Evolutionary conservation across 148 eudicot genomes (phyloP), one percentile per base, ranked within the genome.

Genomic region (Cornus florida): DNA sequence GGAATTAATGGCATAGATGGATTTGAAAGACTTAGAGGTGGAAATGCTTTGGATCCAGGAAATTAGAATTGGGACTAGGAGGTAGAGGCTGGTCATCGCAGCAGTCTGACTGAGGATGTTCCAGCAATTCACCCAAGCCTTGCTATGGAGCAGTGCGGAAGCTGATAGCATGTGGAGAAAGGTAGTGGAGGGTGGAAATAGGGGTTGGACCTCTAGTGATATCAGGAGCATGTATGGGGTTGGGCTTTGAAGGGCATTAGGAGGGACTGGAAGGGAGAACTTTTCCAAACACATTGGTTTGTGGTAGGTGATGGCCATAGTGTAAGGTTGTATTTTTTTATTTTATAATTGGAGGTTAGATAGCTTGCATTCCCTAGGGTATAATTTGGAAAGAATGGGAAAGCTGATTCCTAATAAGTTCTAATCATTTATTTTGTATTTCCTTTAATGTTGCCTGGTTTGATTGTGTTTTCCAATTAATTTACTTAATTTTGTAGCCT

Each of bases 401-500:
- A 70, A 59, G 14, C 28, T 10, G 33, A 43, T 43, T 59, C 41
- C 10, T 12, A 74, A 38, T 13, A 8, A 20, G 24, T 35, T 11
- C 19, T 33, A 8, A 32, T 33, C 22, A 9, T 59, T 53, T 62
- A 62, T 60, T 17, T 38, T 35, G 20, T 8, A 31, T 39, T 13
- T 6, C 19, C 10, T 68, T 16, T 7, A 20, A 8, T 3, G n/a
- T 24, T 11, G 9, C 6, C 33, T 32, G 19, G 17, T 10, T n/a
- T 74, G 0, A 35, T 39, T 20, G 50, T 33, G 28, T 50, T 67
- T 10, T 3, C 33, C 22, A 62, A 23, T 77, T 23, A 7, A 66
- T 43, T 48, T 65, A 28, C n/a, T 48, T 38, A 22, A 14, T 60
- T 80, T 75, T 83, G 85, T 71, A 96, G 99, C 98, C 99, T 85